Conservation (phyloP, 2,329 filamentous ascomycete genomes). For the Talaromyces albobiverticillius region DNA sequence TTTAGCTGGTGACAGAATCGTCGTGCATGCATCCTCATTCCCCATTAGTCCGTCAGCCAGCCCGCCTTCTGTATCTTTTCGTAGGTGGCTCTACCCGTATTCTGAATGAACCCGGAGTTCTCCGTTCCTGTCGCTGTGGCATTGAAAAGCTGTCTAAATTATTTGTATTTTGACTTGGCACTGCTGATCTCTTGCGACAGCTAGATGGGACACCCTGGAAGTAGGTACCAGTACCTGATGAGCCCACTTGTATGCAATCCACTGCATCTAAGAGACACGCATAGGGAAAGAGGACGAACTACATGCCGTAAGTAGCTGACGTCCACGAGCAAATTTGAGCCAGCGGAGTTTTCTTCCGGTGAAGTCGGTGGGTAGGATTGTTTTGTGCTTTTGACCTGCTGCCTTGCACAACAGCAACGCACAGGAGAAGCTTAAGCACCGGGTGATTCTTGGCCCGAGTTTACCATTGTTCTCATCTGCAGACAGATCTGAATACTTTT, state of each 20-base stretch:
- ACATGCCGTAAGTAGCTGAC: neutral
- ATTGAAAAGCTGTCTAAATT: neutral
- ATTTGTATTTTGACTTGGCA: neutral
- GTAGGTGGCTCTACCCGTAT: too few species aligned
- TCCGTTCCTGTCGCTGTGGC: constrained; percentile 1
- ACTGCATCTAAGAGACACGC: neutral
- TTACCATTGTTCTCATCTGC: neutral
- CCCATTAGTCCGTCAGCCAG: too few species aligned
- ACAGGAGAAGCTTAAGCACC: neutral
- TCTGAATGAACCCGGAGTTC: neutral
- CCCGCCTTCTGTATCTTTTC: neutral
- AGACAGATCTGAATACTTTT: neutral
- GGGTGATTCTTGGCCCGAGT: neutral
- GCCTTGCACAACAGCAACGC: neutral
- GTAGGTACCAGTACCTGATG: neutral
- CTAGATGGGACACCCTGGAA: neutral
- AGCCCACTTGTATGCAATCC: neutral
- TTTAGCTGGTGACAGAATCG: too few species aligned
- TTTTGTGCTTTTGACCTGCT: neutral
- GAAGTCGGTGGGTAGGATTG: neutral
- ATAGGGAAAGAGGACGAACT: neutral
- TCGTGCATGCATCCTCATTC: too few species aligned
- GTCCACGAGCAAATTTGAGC: neutral
- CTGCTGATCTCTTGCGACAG: neutral
- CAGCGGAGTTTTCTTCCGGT: neutral